A percentile compares a stretch with the other conserved stretches of the same genome.
phyloP scores from a whole-genome alignment of 441 rosid genomes.

The Viola pubescens region DNA sequence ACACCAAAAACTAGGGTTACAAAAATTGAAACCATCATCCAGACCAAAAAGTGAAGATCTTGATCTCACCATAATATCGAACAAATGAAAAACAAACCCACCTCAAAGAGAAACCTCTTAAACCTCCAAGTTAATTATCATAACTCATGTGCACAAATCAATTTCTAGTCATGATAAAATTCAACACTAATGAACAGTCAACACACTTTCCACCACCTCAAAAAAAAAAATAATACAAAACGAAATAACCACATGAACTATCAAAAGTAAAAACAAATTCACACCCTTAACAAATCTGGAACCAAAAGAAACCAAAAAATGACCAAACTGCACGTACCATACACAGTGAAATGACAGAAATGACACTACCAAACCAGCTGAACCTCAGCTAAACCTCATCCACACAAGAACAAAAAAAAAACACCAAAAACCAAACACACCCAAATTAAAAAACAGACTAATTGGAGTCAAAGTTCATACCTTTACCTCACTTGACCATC shows the following conservation, averaged over 20 bases:
- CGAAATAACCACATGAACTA: conserved; percentile 27
- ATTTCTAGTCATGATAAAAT: conserved; percentile 22
- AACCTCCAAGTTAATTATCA: conserved; percentile 11
- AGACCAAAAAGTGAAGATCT: conserved; percentile 7
- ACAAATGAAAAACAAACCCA: conserved; percentile 18
- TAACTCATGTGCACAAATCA: conserved; percentile 19
- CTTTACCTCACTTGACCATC: conserved; percentile 26
- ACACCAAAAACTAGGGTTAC: conserved; percentile 49
- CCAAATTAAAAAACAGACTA: conserved; percentile 6
- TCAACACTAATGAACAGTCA: conserved; percentile 35
- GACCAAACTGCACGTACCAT: conserved; percentile 38
- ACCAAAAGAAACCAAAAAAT: conserved; percentile 17
- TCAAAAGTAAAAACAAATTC: conserved; percentile 31
- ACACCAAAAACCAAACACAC: conserved; percentile 19
- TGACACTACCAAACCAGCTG: conserved; percentile 28
- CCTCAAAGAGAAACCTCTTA: conserved; percentile 16
- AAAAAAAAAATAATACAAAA: conserved; percentile 9
- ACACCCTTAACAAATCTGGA: conserved; percentile 31
- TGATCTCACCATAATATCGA: conserved; percentile 19
- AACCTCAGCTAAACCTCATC: conserved; percentile 19
- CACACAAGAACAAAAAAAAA: conserved; percentile 22
- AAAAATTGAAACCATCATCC: conserved; percentile 11
- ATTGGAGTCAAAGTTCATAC: conserved; percentile 31
- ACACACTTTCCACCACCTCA: conserved; percentile 12
- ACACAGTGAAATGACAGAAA: conserved; percentile 57